These are phyloP conservation scores for Ceratocystis harringtonii DNA, from an alignment of 2,329 filamentous ascomycete genomes.

Conservation along the genomic window DNA sequence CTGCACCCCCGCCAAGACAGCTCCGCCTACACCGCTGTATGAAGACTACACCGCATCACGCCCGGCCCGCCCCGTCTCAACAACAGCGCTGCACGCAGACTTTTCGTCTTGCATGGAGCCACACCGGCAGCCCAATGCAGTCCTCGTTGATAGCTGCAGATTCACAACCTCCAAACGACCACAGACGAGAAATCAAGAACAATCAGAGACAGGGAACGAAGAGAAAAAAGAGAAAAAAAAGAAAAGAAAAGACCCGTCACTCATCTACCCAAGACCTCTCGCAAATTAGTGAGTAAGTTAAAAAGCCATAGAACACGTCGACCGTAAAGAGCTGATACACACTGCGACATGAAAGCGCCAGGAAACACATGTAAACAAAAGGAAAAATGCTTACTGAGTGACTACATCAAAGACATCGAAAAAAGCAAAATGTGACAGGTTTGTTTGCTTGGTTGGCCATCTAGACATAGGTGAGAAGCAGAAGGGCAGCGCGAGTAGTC, in stretches of 20 bases:
- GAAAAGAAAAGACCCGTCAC: neutral
- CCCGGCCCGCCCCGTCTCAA: no score
- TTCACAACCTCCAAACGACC: neutral
- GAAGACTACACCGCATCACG: neutral
- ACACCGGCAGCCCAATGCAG: neutral
- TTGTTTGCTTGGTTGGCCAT: neutral
- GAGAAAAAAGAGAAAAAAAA: neutral
- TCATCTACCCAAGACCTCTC: neutral
- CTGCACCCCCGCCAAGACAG: neutral
- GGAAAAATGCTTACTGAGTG: no score
- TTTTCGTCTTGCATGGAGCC: neutral
- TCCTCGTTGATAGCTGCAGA: neutral
- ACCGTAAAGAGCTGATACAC: neutral
- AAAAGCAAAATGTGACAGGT: neutral
- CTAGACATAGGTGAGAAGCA: neutral
- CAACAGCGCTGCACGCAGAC: neutral
- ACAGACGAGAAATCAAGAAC: neutral
- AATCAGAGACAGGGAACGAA: neutral
- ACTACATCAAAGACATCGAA: neutral
- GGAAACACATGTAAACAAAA: neutral
- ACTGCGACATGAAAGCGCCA: neutral
- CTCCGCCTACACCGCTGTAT: neutral
- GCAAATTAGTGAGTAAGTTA: neutral
- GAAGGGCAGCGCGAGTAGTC: no score
- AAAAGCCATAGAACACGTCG: neutral